Evolutionary conservation across 2,329 filamentous ascomycete species (phyloP).

Genomic region (Beauveria rudraprayagi): DNA sequence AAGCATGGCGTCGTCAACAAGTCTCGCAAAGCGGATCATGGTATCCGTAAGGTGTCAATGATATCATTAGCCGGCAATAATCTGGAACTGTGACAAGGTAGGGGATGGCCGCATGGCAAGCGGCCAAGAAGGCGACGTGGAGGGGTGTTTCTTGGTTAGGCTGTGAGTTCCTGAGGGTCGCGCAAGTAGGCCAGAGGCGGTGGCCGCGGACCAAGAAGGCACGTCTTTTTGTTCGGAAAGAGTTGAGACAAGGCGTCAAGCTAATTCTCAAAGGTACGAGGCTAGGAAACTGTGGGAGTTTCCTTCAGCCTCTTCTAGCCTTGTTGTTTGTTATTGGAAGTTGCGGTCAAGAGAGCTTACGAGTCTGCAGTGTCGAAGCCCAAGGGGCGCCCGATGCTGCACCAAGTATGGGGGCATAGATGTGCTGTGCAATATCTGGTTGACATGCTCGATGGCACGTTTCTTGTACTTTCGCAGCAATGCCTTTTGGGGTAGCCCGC

Average conservation of each 20-base stretch:
- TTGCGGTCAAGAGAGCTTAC: slow-evolving; percentile 2
- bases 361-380: neutral
- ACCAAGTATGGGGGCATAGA: neutral
- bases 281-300: neutral
- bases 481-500: neutral
- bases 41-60: neutral
- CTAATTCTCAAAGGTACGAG: neutral
- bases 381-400: neutral
- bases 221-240: neutral
- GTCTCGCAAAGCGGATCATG: neutral
- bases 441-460: neutral
- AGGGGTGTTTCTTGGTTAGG: neutral
- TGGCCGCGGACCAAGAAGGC: neutral
- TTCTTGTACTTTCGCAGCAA: neutral
- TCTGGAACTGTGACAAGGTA: slow-evolving; percentile 8
- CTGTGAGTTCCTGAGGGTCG: neutral
- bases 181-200: neutral
- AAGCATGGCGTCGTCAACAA: neutral
- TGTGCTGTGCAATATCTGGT: neutral
- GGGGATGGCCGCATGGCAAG: slow-evolving; percentile 6
- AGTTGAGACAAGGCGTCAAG: slow-evolving; percentile 2
- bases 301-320: neutral
- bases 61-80: slow-evolving; percentile 11
- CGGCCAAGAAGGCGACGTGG: neutral
- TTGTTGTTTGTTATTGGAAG: slow-evolving; percentile 9